Conservation (phyloP, 148 eudicot species). For the Talinum fruticosum region DNA sequence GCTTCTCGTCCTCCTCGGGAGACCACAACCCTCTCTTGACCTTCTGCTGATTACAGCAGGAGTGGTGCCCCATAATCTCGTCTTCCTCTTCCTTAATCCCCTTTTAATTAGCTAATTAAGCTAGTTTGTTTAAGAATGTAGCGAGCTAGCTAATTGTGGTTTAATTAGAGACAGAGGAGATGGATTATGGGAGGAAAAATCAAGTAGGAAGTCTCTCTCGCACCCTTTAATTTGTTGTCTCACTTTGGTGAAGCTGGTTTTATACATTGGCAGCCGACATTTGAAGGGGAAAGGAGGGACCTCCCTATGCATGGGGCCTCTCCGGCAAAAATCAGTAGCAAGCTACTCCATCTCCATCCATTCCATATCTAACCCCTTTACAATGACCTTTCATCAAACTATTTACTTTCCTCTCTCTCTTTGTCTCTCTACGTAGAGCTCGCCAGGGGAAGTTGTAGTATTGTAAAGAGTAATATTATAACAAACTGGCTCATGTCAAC, state of each 20-base stretch:
- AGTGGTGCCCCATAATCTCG: constrained; percentile 69
- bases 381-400: constrained; percentile 33
- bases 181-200: not conserved
- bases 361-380: constrained; percentile 26
- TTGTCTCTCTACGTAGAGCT: constrained; percentile 9
- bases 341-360: constrained; percentile 15
- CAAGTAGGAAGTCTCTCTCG: constrained; percentile 18
- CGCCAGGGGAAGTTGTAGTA: not conserved
- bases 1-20: constrained; percentile 91
- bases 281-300: not conserved
- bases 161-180: too few species aligned
- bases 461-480: not conserved
- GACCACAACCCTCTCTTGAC: constrained; percentile 97
- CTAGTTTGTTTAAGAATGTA: not conserved
- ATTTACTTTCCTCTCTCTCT: not conserved
- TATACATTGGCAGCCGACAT: constrained; percentile 11
- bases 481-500: constrained; percentile 11
- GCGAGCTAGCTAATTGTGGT: too few species aligned
- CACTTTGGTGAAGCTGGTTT: not conserved
- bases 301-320: constrained; percentile 18
- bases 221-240: not conserved
- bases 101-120: not conserved
- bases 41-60: constrained; percentile 96
- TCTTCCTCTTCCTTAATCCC: too few species aligned
- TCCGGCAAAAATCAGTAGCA: not conserved